phyloP scores from a whole-genome alignment of 1,139 yeast genomes.

The Yamadazyma pseudoaaseri region DNA sequence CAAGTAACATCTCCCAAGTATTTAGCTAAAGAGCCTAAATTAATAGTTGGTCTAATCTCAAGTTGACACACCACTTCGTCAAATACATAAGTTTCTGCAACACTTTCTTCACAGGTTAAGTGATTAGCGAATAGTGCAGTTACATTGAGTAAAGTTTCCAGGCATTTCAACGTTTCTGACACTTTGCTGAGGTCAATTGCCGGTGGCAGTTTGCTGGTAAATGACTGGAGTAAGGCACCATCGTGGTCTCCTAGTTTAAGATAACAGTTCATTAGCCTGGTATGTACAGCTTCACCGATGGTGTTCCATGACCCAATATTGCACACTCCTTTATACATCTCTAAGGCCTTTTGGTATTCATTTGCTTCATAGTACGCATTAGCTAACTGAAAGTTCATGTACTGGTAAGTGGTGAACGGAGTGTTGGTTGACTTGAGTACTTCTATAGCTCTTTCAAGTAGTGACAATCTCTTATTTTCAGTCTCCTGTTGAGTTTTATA shows the following conservation, averaged over 20 bases:
- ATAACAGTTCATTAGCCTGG: constrained; percentile 8
- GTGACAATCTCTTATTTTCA: constrained; percentile 5
- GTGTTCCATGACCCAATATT: constrained; percentile 6
- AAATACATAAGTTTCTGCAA: constrained; percentile 8
- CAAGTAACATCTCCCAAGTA: not conserved
- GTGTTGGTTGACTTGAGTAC: too few species aligned
- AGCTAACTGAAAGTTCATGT: constrained; percentile 40
- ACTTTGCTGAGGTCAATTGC: not conserved
- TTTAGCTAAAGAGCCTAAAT: not conserved
- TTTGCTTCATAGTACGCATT: constrained; percentile 34
- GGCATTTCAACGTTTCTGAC: constrained; percentile 1
- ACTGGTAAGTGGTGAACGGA: not conserved
- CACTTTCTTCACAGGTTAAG: not conserved
- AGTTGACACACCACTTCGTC: constrained; percentile 13
- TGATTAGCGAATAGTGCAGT: constrained; percentile 5
- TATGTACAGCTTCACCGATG: constrained; percentile 3
- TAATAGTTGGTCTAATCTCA: constrained; percentile 6
- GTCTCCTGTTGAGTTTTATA: constrained; percentile 2
- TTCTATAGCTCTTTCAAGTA: constrained; percentile 13
- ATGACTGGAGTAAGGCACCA: constrained; percentile 1
- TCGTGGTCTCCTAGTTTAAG: constrained; percentile 4
- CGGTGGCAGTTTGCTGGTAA: not conserved
- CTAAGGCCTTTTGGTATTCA: constrained; percentile 32
- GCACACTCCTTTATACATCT: constrained; percentile 25
- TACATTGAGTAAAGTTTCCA: constrained; percentile 8